A percentile compares a stretch with the other conserved stretches of the same genome.
Evolutionary conservation across 2,329 filamentous ascomycete genomes (phyloP).

Genomic region (Penicillium thymicola): DNA sequence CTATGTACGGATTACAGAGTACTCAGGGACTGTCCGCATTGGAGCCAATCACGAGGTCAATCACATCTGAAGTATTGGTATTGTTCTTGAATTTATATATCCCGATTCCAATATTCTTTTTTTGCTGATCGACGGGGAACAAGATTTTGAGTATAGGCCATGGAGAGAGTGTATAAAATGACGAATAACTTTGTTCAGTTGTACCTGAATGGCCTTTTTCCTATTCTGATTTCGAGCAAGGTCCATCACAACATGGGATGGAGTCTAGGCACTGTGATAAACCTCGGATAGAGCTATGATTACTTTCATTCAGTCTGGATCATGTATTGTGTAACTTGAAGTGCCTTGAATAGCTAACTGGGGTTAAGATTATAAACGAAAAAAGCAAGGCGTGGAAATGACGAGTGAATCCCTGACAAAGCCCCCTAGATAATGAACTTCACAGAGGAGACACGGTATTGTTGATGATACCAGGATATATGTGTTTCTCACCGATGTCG

Average conservation of each 20-base stretch:
- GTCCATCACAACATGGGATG: conserved; percentile 8
- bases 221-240: neutral
- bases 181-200: neutral
- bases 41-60: conserved; percentile 19
- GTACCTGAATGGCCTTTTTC: conserved; percentile 5
- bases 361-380: conserved; percentile 3
- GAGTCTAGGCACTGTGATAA: conserved; percentile 14
- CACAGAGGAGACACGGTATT: neutral
- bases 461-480: neutral
- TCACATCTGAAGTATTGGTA: conserved; percentile 7
- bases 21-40: conserved; percentile 8
- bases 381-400: neutral
- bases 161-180: neutral
- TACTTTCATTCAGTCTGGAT: conserved; percentile 7
- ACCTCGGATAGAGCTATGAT: conserved; percentile 2
- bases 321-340: conserved; percentile 19
- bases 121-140: neutral
- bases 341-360: conserved; percentile 14
- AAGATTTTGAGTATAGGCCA: neutral
- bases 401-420: neutral
- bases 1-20: neutral
- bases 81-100: conserved; percentile 2
- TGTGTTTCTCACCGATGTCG: neutral
- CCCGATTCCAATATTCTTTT: neutral
- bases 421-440: no score